A percentile compares a stretch with the other conserved stretches of the same genome.
Conservation (phyloP, 2,329 filamentous ascomycete genomes). For the Cladorrhinum sp. region DNA sequence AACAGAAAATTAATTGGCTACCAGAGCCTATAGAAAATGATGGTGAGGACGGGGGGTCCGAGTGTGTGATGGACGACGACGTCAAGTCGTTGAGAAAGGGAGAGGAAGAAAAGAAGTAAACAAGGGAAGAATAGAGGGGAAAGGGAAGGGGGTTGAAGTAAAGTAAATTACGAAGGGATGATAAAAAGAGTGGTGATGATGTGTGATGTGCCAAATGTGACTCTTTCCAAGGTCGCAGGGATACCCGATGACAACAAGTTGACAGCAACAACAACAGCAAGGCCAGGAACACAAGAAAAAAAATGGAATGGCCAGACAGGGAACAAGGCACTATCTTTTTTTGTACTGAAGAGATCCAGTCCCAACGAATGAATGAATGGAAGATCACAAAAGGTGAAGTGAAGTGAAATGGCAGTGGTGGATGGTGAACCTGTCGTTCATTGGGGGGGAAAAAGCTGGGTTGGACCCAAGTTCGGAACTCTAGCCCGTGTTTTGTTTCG, state of each 20-base stretch:
- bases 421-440: neutral
- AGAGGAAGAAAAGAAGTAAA: neutral
- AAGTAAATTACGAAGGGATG: neutral
- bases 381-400: neutral
- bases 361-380: slow-evolving; percentile 7
- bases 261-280: no score
- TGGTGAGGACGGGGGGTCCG: neutral
- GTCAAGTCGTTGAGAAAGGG: neutral
- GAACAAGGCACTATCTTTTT: no score
- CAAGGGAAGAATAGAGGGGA: neutral
- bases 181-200: neutral
- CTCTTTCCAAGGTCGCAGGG: no score
- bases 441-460: neutral
- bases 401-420: neutral
- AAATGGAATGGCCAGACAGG: neutral
- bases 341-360: no score
- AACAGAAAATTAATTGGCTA: neutral
- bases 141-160: neutral
- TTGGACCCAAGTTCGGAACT: slow-evolving; percentile 2
- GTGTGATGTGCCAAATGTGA: neutral
- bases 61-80: neutral
- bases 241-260: no score
- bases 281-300: no score
- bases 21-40: neutral
- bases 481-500: slow-evolving; percentile 21